A percentile compares a stretch with the other conserved stretches of the same genome.
Conservation (phyloP, 176 grass and related monocot genomes). For the Musa acuminata region DNA sequence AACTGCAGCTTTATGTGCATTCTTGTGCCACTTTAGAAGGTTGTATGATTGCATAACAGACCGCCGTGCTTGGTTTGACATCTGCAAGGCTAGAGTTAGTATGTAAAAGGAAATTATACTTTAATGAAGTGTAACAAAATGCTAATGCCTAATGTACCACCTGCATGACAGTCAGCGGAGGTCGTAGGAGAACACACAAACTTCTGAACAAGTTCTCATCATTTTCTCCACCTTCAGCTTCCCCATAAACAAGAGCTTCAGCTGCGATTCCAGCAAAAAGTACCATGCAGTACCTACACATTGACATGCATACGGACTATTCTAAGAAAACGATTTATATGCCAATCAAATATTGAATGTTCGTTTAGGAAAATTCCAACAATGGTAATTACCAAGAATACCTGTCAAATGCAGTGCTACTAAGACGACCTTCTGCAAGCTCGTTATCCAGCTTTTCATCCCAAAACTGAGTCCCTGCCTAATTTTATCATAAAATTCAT, state of each 20-base stretch:
- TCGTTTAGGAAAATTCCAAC: not conserved
- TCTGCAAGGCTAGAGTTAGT: slow-evolving; percentile 37
- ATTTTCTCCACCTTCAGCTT: slow-evolving; percentile 95
- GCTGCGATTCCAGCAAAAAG: slow-evolving; percentile 84
- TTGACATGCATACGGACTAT: not conserved
- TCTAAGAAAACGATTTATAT: not conserved
- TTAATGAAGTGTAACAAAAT: slow-evolving; percentile 11
- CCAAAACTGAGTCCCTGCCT: slow-evolving; percentile 99
- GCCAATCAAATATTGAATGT: not conserved
- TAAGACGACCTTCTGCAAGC: slow-evolving; percentile 65
- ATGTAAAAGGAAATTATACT: not conserved
- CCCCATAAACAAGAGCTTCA: slow-evolving; percentile 86
- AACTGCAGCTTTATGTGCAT: slow-evolving; percentile 67
- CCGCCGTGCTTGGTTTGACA: slow-evolving; percentile 90
- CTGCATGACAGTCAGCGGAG: slow-evolving; percentile 61
- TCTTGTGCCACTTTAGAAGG: slow-evolving; percentile 87
- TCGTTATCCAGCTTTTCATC: slow-evolving; percentile 90
- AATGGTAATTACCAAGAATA: slow-evolving; percentile 13
- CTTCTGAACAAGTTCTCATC: slow-evolving; percentile 89
- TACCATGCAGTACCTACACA: slow-evolving; percentile 82
- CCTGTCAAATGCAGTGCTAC: slow-evolving; percentile 89
- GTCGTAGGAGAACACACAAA: slow-evolving; percentile 63
- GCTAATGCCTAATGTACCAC: slow-evolving; percentile 13
- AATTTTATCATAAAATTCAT: not conserved
- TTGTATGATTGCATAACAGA: slow-evolving; percentile 97